Base-by-base conservation (phyloP, 2,329 filamentous ascomycete species). In the Hortaea sp. region DNA sequence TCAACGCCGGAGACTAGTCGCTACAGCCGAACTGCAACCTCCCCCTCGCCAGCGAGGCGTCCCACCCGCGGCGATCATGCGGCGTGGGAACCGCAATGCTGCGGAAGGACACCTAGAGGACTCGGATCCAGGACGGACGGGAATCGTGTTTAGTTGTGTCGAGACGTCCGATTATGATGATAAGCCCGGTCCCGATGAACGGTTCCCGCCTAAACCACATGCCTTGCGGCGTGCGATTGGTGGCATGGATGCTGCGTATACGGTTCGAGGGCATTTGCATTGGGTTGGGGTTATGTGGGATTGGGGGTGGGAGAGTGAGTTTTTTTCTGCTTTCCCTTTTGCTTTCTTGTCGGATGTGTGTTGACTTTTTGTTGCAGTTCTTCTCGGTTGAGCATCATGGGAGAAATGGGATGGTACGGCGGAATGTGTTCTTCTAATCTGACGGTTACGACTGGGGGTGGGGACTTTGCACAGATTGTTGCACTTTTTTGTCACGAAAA, bases 281-380 rank as follows among this genome's bases (percentile, higher is more conserved):
- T 85, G 82, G 82, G 69, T 83, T 6, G 78, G 80, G 34, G 79
- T 85, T 38, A 85, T 85, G 82, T 76, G 75, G 51, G 81, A 84
- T 54, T 83, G 79, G 78, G 68, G 72, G n/a, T 85, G 82, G 81
- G 81, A 85, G 72, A 75, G 81, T 83, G 67, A 67, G 74, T 68
- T 20, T 29, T 13, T 40, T 10, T 10, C n/a, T 37, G 5, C 28
- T 20, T 39, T 9, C 37, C n/a, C 31, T 20, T n/a, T 11, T 28
- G 7, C 6, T 9, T 35, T 9, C 32, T 9, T 35, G 32, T 35
- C 32, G 9, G 20, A 20, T 20, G 32, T 35, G 2, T 9, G 12
- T 31, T 44, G 32, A 44, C 32, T 7, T n/a, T 13, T 38, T 20
- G 12, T 43, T 42, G 39, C 44, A 57, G 68, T 70, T 45, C 64